Evolutionary conservation across 352 stramenopile species (phyloP).

Genomic region (Globisporangium irregulare): DNA sequence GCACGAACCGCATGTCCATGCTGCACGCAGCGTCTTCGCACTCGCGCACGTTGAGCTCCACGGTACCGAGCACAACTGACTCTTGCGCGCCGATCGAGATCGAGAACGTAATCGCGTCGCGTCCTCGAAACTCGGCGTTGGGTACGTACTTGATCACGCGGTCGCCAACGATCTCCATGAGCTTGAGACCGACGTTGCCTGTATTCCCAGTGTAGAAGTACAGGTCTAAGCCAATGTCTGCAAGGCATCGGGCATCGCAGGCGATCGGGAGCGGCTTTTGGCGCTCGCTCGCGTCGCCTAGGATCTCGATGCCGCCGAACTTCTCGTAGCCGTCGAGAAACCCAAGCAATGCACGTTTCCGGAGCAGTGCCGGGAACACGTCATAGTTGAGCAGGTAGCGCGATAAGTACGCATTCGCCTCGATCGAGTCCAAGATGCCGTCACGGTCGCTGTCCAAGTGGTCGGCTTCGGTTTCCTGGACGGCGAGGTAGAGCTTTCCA

Average conservation of each 20-base stretch:
- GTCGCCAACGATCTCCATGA: conserved; percentile 38
- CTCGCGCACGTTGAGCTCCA: conserved; percentile 50
- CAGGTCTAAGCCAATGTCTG: conserved; percentile 41
- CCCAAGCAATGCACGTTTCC: conserved; percentile 40
- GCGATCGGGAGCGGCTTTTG: conserved; percentile 52
- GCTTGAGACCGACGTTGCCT: conserved; percentile 47
- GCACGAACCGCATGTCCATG: conserved; percentile 17
- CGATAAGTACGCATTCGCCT: conserved; percentile 50
- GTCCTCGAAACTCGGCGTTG: conserved; percentile 38
- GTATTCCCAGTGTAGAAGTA: conserved; percentile 50
- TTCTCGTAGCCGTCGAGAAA: conserved; percentile 48
- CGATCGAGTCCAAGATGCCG: conserved; percentile 46
- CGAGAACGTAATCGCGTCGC: conserved; percentile 59
- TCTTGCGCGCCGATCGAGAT: conserved; percentile 43
- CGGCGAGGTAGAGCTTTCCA: conserved; percentile 52
- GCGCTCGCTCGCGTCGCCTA: conserved; percentile 46
- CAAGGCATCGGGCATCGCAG: conserved; percentile 49
- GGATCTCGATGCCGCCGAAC: conserved; percentile 44
- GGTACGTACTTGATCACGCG: conserved; percentile 62
- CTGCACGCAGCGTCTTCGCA: conserved; percentile 47
- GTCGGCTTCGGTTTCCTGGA: conserved; percentile 57
- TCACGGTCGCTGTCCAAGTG: conserved; percentile 65
- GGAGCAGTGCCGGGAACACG: conserved; percentile 31
- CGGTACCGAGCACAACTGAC: conserved; percentile 44
- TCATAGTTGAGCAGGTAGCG: conserved; percentile 52